Percentiles rank a stretch among this genome's conserved stretches.
These are phyloP conservation scores for Xylaria sp. DNA, from an alignment of 495 filamentous ascomycete species.

Conservation along the genomic window DNA sequence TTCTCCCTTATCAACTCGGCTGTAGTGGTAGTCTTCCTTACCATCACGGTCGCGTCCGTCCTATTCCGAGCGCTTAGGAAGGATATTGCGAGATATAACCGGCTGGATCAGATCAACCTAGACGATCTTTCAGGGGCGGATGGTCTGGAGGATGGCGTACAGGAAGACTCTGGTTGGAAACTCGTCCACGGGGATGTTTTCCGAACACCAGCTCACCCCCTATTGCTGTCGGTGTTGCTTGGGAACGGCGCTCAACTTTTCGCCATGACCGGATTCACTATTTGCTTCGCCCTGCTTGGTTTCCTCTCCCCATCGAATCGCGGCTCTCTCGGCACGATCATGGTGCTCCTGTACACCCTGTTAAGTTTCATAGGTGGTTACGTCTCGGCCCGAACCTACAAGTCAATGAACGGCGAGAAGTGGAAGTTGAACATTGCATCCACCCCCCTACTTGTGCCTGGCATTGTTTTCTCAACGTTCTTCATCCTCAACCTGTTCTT, in stretches of 20 bases:
- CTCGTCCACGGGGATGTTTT: conserved; percentile 98
- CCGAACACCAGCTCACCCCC: conserved; percentile 79
- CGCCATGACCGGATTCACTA: conserved; percentile 95
- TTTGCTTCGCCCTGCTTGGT: conserved; percentile 89
- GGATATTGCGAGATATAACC: conserved; percentile 95
- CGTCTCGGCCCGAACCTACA: conserved; percentile 86
- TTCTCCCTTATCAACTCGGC: conserved; percentile 95
- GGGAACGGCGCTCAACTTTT: conserved; percentile 96
- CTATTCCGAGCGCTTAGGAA: conserved; percentile 85
- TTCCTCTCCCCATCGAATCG: conserved; percentile 95
- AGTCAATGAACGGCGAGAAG: conserved; percentile 84
- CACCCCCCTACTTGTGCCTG: conserved; percentile 85
- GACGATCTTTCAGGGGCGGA: conserved; percentile 82
- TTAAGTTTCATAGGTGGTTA: conserved; percentile 95
- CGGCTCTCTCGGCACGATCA: conserved; percentile 88
- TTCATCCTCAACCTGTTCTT: conserved; percentile 96
- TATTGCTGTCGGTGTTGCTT: conserved; percentile 85
- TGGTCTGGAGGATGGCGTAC: conserved; percentile 86
- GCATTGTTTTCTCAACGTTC: conserved; percentile 85
- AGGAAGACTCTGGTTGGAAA: conserved; percentile 99
- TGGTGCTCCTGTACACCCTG: conserved; percentile 89
- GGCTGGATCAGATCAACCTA: conserved; percentile 83
- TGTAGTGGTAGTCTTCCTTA: conserved; percentile 89
- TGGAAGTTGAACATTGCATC: conserved; percentile 94
- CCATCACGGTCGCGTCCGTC: conserved; percentile 87